A percentile compares a stretch with the other conserved stretches of the same genome.
These are phyloP conservation scores for Colletotrichum sp. DNA, from an alignment of 2,329 filamentous ascomycete genomes.

Conservation along the genomic window DNA sequence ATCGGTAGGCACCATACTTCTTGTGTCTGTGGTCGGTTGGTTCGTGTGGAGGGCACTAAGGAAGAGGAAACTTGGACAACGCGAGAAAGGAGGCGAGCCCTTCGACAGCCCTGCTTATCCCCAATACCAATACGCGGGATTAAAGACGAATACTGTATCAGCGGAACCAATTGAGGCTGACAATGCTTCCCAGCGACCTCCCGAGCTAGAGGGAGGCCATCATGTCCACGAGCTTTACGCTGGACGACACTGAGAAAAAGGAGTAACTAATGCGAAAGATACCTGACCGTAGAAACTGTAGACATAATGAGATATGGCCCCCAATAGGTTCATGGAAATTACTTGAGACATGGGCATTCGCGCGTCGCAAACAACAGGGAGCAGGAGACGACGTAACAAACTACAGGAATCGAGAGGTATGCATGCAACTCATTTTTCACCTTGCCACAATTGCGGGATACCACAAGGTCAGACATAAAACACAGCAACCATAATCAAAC, in stretches of 20 bases:
- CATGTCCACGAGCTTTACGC: not conserved
- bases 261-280: not conserved
- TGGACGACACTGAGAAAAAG: not conserved
- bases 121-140: not conserved
- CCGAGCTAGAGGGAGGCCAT: rapidly evolving
- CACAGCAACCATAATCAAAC: not conserved
- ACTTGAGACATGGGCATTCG: no score
- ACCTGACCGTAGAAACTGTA: rapidly evolving
- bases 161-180: not conserved
- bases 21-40: not conserved
- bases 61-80: not conserved
- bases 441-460: not conserved
- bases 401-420: no score
- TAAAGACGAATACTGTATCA: not conserved
- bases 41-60: not conserved
- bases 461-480: not conserved
- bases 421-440: no score
- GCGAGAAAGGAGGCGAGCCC: not conserved
- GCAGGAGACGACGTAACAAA: no score
- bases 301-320: not conserved
- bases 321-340: no score
- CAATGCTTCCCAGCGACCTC: not conserved
- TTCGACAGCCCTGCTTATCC: not conserved
- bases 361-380: no score
- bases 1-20: not conserved